Evolutionary conservation across 1,139 yeast species (phyloP), one percentile per base, ranked within the genome.

Genomic region (Yamadazyma diospyri): DNA sequence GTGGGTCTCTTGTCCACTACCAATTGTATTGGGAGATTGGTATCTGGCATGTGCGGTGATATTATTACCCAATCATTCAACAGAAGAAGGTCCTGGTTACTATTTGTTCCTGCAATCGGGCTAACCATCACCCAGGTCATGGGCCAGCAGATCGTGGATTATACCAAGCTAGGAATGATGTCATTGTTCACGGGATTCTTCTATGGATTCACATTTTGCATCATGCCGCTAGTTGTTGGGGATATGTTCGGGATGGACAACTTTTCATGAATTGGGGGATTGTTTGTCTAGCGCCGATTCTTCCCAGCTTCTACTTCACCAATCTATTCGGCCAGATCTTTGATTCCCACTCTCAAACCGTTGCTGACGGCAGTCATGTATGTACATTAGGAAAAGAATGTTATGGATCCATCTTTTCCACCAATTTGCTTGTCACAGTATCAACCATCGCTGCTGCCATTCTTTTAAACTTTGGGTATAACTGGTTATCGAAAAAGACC

Each of bases 201-300:
- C 28, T 77, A 77, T 48, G 83, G 83, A 0, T 73, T 73, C 41
- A 62, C 73, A 3, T 76, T 76, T 55, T 72, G 80, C 41, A 61
- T 75, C 5, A 61, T 72, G 59, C 82, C 82, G 11, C 67, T 74
- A 14, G 65, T 77, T n/a, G 70, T 76, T 5, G 74, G 79, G 4
- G 82, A 77, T 39, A 51, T 61, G 8, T 77, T 76, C 55, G 82
- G 82, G 1, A 65, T 76, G 59, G 64, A 61, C 7, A 63, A 64
- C 32, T 76, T 74, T 45, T 70, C 1, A 68, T 64, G 39, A 74
- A 76, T 37, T 77, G 81, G 81, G 83, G 83, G 2, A 49, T 75
- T 18, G 66, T 75, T 20, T 68, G 71, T 14, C 46, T 75, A 30
- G 75, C 81, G 0, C 80, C 82, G 1, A 66, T 76, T 6, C 16